phyloP scores from a whole-genome alignment of 176 grass and related monocot species.

The Bothriochloa decipiens region DNA sequence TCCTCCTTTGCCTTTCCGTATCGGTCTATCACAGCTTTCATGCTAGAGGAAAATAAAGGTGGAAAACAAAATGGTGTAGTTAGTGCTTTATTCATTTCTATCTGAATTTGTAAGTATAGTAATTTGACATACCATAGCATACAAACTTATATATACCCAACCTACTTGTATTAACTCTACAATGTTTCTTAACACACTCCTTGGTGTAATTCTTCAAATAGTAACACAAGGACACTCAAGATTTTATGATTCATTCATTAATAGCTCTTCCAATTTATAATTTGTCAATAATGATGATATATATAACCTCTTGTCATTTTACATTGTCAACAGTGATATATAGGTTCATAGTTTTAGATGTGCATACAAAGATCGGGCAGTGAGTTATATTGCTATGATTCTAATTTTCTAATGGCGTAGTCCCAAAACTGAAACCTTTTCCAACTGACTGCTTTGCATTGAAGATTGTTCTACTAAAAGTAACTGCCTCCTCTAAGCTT shows the following conservation, averaged over 20 bases:
- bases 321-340: not conserved
- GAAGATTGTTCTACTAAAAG: not conserved
- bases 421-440: not conserved
- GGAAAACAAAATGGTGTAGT: not conserved
- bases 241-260: not conserved
- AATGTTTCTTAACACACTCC: not conserved
- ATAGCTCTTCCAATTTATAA: not conserved
- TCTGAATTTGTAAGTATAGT: not conserved
- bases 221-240: not conserved
- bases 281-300: not conserved
- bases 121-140: not conserved
- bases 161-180: not conserved
- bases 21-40: conserved; percentile 70
- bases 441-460: not conserved
- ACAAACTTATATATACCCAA: not conserved
- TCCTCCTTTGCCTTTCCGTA: conserved; percentile 67
- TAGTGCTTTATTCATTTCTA: conserved; percentile 1
- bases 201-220: not conserved
- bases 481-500: not conserved
- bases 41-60: conserved; percentile 41
- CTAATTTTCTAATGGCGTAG: not conserved
- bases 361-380: not conserved
- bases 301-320: not conserved
- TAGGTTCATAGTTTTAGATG: not conserved
- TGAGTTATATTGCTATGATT: not conserved